Evolutionary conservation across 495 filamentous ascomycete genomes (phyloP), one percentile per base, ranked within the genome.

Genomic region (Hyaloscypha hepaticicola): DNA sequence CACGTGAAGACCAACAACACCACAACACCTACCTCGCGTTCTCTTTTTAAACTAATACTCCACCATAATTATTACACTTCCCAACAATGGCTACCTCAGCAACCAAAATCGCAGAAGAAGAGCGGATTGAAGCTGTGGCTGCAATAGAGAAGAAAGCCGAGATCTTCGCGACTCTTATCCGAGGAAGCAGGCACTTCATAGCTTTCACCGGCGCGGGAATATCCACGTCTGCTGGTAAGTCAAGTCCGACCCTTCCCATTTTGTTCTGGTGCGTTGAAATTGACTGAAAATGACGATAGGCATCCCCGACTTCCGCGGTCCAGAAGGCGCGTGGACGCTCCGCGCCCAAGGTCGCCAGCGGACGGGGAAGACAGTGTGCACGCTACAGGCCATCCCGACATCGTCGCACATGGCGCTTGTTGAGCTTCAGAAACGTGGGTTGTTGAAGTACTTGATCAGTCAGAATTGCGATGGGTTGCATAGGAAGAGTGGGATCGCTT

Each of bases 401-500:
- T 64, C 71, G 38, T 77, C 77, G 0, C 78, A 82, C 62, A 82
- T 82, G 78, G 79, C 78, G 5, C 72, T 82, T 2, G 79, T 80
- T 0, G 78, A 76, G 62, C 62, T 80, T 49, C 78, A 80, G 58
- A 73, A 78, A 28, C 67, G 64, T 1, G 76, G 75, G 11, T 59
- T 78, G 1, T 41, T 80, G 52, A 80, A 77, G 63, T 76, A 79
- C 64, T 58, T 80, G 26, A 64, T 82, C 38, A 79, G 77, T 67
- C 76, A 80, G 64, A 80, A 82, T 65, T 80, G 78, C 67, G 78
- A 82, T 62, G 77, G 75, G 0, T 66, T 80, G 28, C 78, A 82
- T 58, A 71, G 79, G 26, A 74, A 66, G 63, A 80, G 77, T 61
- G 78, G 78, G 4, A 79, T 80, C 19, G 48, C 74, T 28, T 75